Evolutionary conservation across 176 grass and related monocot species (phyloP).

Genomic region (Luzula sylvatica): DNA sequence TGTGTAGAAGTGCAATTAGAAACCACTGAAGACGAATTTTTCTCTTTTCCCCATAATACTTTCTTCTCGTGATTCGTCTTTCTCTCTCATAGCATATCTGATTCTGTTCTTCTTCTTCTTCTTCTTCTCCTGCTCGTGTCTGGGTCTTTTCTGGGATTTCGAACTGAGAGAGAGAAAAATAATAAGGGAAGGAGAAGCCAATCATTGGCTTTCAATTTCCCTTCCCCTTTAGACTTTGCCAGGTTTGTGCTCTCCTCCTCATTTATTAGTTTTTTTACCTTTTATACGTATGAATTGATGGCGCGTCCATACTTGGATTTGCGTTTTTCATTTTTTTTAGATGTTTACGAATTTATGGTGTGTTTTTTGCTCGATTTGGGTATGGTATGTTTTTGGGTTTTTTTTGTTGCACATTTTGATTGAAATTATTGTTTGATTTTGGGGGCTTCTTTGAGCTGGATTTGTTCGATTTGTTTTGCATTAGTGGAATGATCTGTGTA

Average conservation of each 20-base stretch:
- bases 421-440: neutral
- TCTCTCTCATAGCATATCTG: constrained; percentile 6
- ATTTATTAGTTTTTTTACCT: constrained; percentile 18
- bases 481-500: neutral
- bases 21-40: constrained; percentile 16
- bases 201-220: constrained; percentile 36
- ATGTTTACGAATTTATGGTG: neutral
- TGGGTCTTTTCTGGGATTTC: constrained; percentile 15
- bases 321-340: neutral
- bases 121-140: constrained; percentile 1
- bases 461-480: neutral
- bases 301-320: constrained; percentile 12
- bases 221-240: constrained; percentile 16
- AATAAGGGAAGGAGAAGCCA: constrained; percentile 19
- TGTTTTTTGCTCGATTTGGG: neutral
- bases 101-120: constrained; percentile 20
- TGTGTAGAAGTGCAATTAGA: constrained; percentile 19
- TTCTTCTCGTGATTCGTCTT: constrained; percentile 28
- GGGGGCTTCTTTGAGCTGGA: neutral
- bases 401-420: neutral
- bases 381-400: constrained; percentile 7
- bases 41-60: constrained; percentile 23
- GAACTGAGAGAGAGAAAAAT: constrained; percentile 19
- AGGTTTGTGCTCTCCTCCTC: constrained; percentile 26
- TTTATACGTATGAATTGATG: constrained; percentile 13